Percentiles rank a stretch among this genome's conserved stretches.
Evolutionary conservation across 164 flowering plant species (phyloP).

Genomic region (Berberis vulgaris): DNA sequence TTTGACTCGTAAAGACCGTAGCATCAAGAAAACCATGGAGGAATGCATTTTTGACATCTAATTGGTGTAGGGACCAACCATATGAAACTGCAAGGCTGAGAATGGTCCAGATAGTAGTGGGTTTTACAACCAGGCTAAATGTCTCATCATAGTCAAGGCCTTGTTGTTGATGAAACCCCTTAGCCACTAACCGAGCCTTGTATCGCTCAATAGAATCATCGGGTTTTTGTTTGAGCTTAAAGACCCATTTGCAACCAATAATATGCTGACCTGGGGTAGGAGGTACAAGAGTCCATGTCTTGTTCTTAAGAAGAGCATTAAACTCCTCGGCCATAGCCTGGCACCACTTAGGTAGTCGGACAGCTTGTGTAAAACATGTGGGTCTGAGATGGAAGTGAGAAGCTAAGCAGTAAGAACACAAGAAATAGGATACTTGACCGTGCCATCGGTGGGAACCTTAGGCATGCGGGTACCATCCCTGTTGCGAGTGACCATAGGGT

Average conservation of each 20-base stretch:
- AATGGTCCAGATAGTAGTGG: neutral
- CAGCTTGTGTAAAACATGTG: neutral
- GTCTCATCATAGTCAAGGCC: conserved; percentile 1
- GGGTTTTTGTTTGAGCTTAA: neutral
- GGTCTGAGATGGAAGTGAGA: neutral
- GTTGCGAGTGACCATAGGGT: neutral
- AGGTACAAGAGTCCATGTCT: neutral
- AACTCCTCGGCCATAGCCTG: neutral
- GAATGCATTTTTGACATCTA: neutral
- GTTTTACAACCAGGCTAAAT: neutral
- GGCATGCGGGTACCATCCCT: neutral
- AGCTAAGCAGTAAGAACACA: neutral
- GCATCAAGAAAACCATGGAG: neutral
- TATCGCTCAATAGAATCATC: neutral
- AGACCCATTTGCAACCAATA: neutral
- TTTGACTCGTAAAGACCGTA: neutral
- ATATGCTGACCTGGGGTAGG: neutral
- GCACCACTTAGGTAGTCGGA: neutral
- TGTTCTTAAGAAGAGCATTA: neutral
- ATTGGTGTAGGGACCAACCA: neutral
- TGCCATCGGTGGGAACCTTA: neutral
- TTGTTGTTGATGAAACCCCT: neutral
- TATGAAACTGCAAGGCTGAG: neutral
- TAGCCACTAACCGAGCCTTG: neutral
- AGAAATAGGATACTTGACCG: neutral